Evolutionary conservation across 257 asterid species (phyloP), one percentile per base, ranked within the genome.

Genomic region (Jacaranda copaia): DNA sequence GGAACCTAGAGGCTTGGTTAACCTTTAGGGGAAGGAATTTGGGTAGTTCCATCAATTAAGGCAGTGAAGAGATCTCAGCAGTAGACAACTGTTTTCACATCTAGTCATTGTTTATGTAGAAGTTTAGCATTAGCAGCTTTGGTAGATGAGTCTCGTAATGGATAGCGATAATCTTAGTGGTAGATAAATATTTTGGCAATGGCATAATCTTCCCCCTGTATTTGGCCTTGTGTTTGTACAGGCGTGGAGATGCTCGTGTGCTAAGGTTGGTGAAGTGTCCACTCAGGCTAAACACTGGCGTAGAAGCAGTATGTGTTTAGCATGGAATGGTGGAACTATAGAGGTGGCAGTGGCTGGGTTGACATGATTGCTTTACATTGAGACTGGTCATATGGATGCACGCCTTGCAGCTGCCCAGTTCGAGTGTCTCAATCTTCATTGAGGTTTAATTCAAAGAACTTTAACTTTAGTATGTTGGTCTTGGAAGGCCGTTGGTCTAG

Each of bases 151-250:
- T 81, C 51, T 77, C 65, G 77, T 85, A 83, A 75, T 84, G 83
- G 88, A 65, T 87, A 88, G 92, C 71, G 76, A 69, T 86, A 85
- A 81, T 84, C 72, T 18, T 90, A 89, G 91, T 46, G 87, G 87
- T 91, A 83, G 90, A 74, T 85, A 85, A 84, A 73, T 40, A 40
- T 88, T 81, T 82, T 87, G 87, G 82, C 83, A 86, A 81, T 89
- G 89, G 85, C 91, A 84, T 91, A 85, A 85, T 84, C 75, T 77
- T 87, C 88, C 87, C 84, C 88, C 84, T 92, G 90, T 83, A 86
- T 90, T 89, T 92, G 91, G 89, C 91, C 88, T 90, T 87, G 90
- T 88, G 92, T 90, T 88, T 25, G 93, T 83, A 85, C 92, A 90
- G 92, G 97, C 80, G 82, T 76, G 81, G 85, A 86, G 88, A 80